Percentiles rank a stretch among this genome's conserved stretches.
Conservation (phyloP, 306 rosid genomes). For the Hippophae rhamnoides region DNA sequence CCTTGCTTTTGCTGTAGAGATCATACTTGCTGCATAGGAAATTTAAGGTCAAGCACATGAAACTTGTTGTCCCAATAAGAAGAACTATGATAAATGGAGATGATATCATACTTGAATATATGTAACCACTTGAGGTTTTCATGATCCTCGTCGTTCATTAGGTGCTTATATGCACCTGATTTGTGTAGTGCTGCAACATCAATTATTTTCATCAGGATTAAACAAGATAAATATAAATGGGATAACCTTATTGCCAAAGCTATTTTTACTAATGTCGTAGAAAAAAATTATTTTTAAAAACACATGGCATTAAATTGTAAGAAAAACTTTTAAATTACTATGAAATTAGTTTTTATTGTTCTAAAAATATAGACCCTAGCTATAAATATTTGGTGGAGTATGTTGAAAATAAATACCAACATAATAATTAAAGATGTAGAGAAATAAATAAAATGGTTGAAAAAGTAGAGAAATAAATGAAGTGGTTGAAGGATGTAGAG, state of each 20-base stretch:
- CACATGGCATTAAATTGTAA: background rate
- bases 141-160: conserved; percentile 66
- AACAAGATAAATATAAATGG: background rate
- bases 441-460: too few relatives aligned
- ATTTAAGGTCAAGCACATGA: conserved; percentile 6
- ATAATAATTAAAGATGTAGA: too few relatives aligned
- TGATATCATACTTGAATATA: conserved; percentile 53
- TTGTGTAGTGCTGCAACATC: conserved; percentile 55
- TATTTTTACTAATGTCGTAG: too few relatives aligned
- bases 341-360: too few relatives aligned
- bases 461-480: too few relatives aligned
- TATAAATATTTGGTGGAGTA: background rate
- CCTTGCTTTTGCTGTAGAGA: conserved; percentile 79
- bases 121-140: conserved; percentile 71
- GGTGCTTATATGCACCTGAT: conserved; percentile 54
- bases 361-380: too few relatives aligned
- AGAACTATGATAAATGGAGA: background rate
- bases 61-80: background rate
- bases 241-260: too few relatives aligned
- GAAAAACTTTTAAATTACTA: too few relatives aligned
- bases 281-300: too few relatives aligned
- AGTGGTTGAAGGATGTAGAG: too few relatives aligned
- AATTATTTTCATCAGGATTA: background rate
- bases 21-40: conserved; percentile 58
- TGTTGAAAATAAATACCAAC: too few relatives aligned